Percentiles rank a stretch among this genome's conserved stretches.
Conservation (phyloP, 352 stramenopile genomes). For the Globisporangium recalcitrans region DNA sequence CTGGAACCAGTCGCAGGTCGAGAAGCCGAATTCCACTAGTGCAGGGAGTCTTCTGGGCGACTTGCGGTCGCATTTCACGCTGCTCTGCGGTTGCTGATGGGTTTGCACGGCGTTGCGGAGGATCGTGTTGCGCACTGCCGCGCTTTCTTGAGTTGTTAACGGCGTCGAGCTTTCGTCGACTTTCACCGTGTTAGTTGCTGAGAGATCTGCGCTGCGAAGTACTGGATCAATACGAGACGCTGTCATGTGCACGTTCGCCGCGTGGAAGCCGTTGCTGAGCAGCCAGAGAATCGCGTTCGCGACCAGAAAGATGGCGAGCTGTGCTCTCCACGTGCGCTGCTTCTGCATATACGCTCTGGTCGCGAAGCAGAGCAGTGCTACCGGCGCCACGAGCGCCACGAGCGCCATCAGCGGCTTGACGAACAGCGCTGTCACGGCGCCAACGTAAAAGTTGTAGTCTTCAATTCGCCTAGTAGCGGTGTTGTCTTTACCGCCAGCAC, state of each 20-base stretch:
- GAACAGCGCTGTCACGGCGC: constrained; percentile 24
- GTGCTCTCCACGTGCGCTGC: constrained; percentile 16
- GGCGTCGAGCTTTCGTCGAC: neutral
- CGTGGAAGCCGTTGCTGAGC: constrained; percentile 61
- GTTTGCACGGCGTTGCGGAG: constrained; percentile 29
- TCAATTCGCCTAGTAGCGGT: neutral
- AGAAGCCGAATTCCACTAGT: constrained; percentile 47
- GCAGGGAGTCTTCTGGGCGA: constrained; percentile 42
- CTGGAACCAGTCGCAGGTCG: constrained; percentile 39
- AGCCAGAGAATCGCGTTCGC: constrained; percentile 46
- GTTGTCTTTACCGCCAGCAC: neutral
- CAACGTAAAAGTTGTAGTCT: constrained; percentile 42
- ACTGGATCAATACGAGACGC: constrained; percentile 19
- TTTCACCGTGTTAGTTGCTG: neutral
- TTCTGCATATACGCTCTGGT: constrained; percentile 49
- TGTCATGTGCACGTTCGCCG: constrained; percentile 42
- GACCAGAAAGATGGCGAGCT: constrained; percentile 24
- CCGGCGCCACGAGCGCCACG: constrained; percentile 41
- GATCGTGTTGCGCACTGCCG: constrained; percentile 27
- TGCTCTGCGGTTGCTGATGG: constrained; percentile 9
- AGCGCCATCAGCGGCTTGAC: constrained; percentile 45
- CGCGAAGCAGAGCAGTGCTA: constrained; percentile 49
- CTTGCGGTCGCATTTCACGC: constrained; percentile 8
- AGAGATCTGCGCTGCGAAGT: constrained; percentile 28
- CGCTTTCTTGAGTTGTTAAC: constrained; percentile 10